Conservation (phyloP, 257 asterid genomes). For the Anisodus tanguticus region DNA sequence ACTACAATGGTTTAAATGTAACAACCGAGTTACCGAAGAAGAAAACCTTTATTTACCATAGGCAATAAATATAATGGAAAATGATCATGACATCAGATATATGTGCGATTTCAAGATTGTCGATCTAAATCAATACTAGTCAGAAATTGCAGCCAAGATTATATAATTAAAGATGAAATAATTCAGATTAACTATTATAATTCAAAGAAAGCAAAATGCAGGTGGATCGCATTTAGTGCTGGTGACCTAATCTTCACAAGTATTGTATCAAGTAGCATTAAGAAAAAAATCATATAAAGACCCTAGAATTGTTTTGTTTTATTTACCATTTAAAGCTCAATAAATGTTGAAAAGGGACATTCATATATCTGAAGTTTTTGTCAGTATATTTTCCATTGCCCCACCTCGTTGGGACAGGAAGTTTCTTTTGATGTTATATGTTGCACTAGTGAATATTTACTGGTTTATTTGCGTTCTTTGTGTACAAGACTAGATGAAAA, state of each 20-base stretch:
- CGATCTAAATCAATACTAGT: too few species aligned
- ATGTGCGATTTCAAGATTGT: neutral
- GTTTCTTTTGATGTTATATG: neutral
- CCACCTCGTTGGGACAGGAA: neutral
- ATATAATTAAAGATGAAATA: neutral
- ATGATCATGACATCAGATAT: neutral
- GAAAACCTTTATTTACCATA: too few species aligned
- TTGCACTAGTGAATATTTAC: neutral
- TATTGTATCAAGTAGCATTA: too few species aligned
- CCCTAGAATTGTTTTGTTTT: neutral
- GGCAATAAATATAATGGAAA: too few species aligned
- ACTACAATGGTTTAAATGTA: too few species aligned
- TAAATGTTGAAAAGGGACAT: too few species aligned
- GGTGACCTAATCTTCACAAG: neutral
- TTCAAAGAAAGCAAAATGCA: neutral
- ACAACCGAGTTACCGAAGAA: too few species aligned
- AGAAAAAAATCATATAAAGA: neutral
- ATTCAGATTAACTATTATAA: neutral
- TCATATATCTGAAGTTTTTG: too few species aligned
- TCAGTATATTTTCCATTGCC: too few species aligned
- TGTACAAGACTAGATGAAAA: too few species aligned
- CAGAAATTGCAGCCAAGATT: neutral
- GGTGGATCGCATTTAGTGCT: neutral
- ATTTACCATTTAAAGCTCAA: neutral
- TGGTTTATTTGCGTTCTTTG: too few species aligned